phyloP scores from a whole-genome alignment of 208 protist genomes.

The Acanthamoeba sp. region DNA sequence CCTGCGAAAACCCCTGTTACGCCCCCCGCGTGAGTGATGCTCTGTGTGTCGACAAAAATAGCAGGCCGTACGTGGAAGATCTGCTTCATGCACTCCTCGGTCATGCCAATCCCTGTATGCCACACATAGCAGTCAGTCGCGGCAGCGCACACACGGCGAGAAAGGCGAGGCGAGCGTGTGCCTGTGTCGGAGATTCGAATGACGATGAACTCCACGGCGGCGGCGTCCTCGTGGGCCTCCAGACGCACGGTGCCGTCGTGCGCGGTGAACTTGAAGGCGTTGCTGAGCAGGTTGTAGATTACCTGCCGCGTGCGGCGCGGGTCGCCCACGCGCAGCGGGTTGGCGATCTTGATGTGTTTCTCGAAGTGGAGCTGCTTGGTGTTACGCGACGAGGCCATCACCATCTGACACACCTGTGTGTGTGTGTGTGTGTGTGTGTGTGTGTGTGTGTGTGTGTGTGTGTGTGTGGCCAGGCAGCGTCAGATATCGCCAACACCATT shows the following conservation, averaged over 20 bases:
- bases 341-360: neutral
- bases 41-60: neutral
- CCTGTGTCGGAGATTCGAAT: constrained; percentile 29
- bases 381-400: neutral
- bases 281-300: constrained; percentile 63
- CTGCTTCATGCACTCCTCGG: constrained; percentile 52
- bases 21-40: neutral
- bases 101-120: constrained; percentile 79
- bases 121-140: neutral
- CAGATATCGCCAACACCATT: neutral
- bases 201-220: neutral
- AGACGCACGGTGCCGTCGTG: neutral
- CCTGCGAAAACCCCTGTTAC: constrained; percentile 69
- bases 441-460: too few species aligned
- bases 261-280: constrained; percentile 74
- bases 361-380: neutral
- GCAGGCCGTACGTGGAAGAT: constrained; percentile 69
- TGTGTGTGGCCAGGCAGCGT: neutral
- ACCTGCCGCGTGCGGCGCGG: constrained; percentile 56
- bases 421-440: too few species aligned
- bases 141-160: neutral
- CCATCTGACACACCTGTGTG: constrained; percentile 40
- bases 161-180: neutral
- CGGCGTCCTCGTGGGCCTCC: neutral
- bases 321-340: constrained; percentile 70